Conservation (phyloP, 2,329 filamentous ascomycete species). For the Balansia obtecta region DNA sequence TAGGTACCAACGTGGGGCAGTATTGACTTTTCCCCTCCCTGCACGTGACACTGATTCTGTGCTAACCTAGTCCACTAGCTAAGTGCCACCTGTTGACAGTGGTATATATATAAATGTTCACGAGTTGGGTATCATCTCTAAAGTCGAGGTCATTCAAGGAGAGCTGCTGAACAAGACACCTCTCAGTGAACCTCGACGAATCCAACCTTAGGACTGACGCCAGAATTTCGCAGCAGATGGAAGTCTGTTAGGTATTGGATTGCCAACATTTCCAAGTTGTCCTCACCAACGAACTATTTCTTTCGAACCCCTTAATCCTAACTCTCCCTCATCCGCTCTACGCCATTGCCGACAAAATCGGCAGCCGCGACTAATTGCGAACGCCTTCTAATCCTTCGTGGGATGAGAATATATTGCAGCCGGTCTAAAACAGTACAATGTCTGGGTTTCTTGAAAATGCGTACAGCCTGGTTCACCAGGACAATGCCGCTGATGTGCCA, state of each 20-base stretch:
- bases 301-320: neutral
- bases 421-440: constrained; percentile 47
- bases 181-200: constrained; percentile 16
- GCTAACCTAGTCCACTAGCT: neutral
- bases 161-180: constrained; percentile 11
- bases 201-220: constrained; percentile 16
- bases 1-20: neutral
- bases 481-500: constrained; percentile 90
- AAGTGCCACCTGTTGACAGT: constrained; percentile 7
- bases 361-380: neutral
- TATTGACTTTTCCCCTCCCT: neutral
- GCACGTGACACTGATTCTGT: constrained; percentile 4
- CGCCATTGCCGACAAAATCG: neutral
- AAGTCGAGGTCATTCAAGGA: constrained; percentile 15
- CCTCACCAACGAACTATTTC: neutral
- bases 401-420: neutral
- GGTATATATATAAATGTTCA: neutral
- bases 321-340: neutral
- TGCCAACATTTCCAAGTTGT: neutral
- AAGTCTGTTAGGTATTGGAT: neutral
- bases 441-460: constrained; percentile 87
- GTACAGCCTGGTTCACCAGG: constrained; percentile 94
- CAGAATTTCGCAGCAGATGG: constrained; percentile 2
- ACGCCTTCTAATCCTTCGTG: neutral
- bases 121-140: constrained; percentile 1